Base-by-base conservation (phyloP, 2,329 filamentous ascomycete genomes). In the Trichoderma sp. region DNA sequence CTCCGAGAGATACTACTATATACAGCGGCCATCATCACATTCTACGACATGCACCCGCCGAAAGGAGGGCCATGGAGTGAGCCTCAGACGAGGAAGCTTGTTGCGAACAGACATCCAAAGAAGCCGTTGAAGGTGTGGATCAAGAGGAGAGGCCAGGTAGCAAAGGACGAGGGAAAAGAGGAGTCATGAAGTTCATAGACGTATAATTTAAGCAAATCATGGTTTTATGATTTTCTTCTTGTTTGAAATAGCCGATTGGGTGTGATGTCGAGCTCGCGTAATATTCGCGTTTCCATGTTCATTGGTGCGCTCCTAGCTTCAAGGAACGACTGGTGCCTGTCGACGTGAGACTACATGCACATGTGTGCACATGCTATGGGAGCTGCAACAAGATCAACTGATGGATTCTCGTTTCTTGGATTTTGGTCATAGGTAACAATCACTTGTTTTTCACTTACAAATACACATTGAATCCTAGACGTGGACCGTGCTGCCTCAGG, bases 1-100 rank as follows among this genome's bases (percentile, higher is more conserved):
- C 26, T 76, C 16, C 75, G 77, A 37, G 79, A 81, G 65, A 74
- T 80, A 6, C 59, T 81, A 3, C 61, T 80, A 16, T 80, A 77
- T 66, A 72, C 77, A 10, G 75, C 79, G 0, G 72, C 77, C 16
- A 75, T 82, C 16, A 70, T 81, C 37, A 76, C 77, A 0, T 74
- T 81, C 30, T 82, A 81, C 66, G 78, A 81, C 24, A 75, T 82
- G 28, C 69, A 74, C 56, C 76, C 80, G 1, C 74, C 74, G 0
- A 71, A 73, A 6, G 76, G 75, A 14, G 60, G 72, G 5, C 69
- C 66, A 6, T 81, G 78, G 79, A 68, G 69, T 3, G 63, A 70
- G 6, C 74, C 77, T 0, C 71, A 71, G 26, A 71, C 71, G 3
- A 74, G 71, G 26, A 77, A 76, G 16, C 70, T 73, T 2, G 74